Base-by-base conservation (phyloP, 2,329 filamentous ascomycete genomes). In the Aspergillus awamori region DNA sequence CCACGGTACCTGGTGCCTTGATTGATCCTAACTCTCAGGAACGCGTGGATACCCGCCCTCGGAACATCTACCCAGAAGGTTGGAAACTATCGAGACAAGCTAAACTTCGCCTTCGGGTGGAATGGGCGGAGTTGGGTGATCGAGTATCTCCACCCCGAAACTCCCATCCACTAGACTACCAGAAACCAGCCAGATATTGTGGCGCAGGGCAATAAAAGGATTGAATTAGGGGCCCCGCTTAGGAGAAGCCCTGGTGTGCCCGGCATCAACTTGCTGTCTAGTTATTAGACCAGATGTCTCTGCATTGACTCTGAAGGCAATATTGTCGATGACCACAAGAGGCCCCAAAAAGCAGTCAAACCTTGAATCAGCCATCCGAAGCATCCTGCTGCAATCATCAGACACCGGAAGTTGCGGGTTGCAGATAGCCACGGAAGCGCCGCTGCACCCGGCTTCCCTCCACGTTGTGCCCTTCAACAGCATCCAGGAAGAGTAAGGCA, bases 191-290 rank as follows among this genome's bases (percentile, higher is more conserved):
- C 38, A 43, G 41, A 20, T 24, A n/a, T 8, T 55, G 53, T 55
- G 53, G 53, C 53, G 53, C 53, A 55, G 53, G 39, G 53, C 38
- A 33, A 55, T 24, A 22, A 24, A 24, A 24, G 41, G 24, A 45
- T 43, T 7, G 53, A 55, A 22, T 55, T 5, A 13, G n/a, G 36
- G 17, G 28, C 15, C 20, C 45, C 45, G 45, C 45, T 22, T n/a
- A 8, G 13, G 17, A 15, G 22, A 24, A 13, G n/a, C 45, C 22
- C 22, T 26, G 26, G 45, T 36, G 33, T 36, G 33, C 33, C 45
- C 45, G 26, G 13, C 17, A 5, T 33, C 47, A 43, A 17, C 17
- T 43, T 43, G 8, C 7, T n/a, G n/a, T 20, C 39, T 10, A 43
- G 10, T 43, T n/a, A 20, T 13, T 4, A 43, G 39, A 36, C 33